These are phyloP conservation scores for Lachnellula hyalina DNA, from an alignment of 2,329 filamentous ascomycete genomes.

Conservation along the genomic window DNA sequence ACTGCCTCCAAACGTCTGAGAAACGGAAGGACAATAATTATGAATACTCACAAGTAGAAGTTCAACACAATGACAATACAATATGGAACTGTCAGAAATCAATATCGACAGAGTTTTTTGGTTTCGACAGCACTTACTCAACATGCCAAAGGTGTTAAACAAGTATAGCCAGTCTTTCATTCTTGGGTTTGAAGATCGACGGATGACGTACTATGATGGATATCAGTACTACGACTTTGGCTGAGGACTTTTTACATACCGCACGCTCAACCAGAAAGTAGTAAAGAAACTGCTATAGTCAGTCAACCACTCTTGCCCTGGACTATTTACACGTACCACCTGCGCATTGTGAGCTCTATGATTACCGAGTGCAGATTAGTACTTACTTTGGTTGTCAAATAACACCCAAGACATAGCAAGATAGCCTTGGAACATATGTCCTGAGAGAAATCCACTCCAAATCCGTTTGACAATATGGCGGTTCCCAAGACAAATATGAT, in stretches of 20 bases:
- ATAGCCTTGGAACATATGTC: conserved; percentile 53
- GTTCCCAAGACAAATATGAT: conserved; percentile 55
- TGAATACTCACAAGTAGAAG: conserved; percentile 49
- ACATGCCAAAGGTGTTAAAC: conserved; percentile 56
- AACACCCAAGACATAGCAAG: conserved; percentile 55
- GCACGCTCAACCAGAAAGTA: conserved; percentile 61
- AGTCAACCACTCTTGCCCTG: background rate
- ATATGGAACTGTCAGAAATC: conserved; percentile 28
- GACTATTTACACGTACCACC: background rate
- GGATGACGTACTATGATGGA: conserved; percentile 41
- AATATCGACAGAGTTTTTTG: background rate
- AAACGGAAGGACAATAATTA: background rate
- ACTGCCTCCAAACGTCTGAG: background rate
- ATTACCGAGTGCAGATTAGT: background rate
- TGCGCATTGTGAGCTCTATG: conserved; percentile 1
- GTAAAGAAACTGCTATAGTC: conserved; percentile 45
- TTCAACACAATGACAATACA: conserved; percentile 47
- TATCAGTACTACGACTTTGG: background rate
- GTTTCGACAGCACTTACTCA: conserved; percentile 32
- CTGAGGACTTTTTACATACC: conserved; percentile 30
- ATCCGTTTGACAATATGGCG: conserved; percentile 50
- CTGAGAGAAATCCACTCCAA: conserved; percentile 48
- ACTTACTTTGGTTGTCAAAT: conserved; percentile 56
- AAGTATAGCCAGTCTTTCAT: conserved; percentile 52
- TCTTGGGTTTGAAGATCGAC: conserved; percentile 46